Evolutionary conservation across 805 yeast genomes (phyloP).

Genomic region (Lachancea dasiensis): DNA sequence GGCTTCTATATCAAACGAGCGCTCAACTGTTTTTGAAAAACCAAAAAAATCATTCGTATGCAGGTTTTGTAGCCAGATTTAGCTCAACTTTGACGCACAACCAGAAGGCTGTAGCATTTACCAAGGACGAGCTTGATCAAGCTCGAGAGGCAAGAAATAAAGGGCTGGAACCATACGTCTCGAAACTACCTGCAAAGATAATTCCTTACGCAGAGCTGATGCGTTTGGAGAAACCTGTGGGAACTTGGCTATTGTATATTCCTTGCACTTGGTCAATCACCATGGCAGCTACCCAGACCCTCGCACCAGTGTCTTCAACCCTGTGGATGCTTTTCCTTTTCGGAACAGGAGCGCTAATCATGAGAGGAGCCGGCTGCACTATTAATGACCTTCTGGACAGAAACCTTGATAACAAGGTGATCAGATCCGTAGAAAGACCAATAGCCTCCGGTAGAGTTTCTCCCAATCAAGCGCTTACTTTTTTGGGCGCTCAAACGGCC

Average conservation of each 20-base stretch:
- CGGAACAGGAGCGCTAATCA: slow-evolving; percentile 77
- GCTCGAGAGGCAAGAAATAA: slow-evolving; percentile 47
- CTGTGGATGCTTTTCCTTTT: slow-evolving; percentile 60
- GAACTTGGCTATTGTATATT: slow-evolving; percentile 72
- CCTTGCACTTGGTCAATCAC: slow-evolving; percentile 93
- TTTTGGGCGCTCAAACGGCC: slow-evolving; percentile 66
- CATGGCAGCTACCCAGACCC: slow-evolving; percentile 71
- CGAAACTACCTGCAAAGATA: slow-evolving; percentile 61
- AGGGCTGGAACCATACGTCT: slow-evolving; percentile 46
- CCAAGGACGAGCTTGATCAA: slow-evolving; percentile 23
- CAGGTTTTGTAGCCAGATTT: background rate
- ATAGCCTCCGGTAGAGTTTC: slow-evolving; percentile 80
- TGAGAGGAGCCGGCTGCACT: slow-evolving; percentile 98
- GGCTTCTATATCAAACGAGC: background rate
- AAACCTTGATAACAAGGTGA: slow-evolving; percentile 76
- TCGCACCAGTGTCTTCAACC: slow-evolving; percentile 65
- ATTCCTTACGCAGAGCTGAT: slow-evolving; percentile 89
- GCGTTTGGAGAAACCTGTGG: slow-evolving; percentile 95
- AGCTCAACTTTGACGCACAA: background rate
- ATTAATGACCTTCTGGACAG: slow-evolving; percentile 86
- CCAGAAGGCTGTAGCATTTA: slow-evolving; percentile 15
- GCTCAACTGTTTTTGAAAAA: background rate
- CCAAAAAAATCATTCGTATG: background rate
- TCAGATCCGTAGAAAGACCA: slow-evolving; percentile 88
- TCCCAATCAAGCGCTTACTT: slow-evolving; percentile 59